Percentiles rank a stretch among this genome's conserved stretches.
Conservation (phyloP, 306 rosid species). For the Betula pendula region DNA sequence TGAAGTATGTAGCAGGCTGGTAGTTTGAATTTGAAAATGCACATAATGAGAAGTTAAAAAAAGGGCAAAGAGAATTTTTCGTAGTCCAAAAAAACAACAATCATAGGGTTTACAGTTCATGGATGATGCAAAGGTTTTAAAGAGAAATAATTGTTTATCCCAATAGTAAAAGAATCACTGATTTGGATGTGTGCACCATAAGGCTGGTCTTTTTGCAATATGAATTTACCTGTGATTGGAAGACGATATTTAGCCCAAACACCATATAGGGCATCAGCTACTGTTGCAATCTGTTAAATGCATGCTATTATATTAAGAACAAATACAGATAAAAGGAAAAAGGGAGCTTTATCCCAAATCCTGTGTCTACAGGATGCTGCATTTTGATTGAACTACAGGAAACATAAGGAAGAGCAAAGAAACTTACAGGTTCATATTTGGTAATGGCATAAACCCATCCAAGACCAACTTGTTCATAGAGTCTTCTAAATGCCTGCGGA, state of each 20-base stretch:
- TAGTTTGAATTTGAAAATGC: neutral
- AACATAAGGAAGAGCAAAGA: conserved; percentile 3
- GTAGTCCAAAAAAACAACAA: neutral
- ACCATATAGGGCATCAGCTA: conserved; percentile 70
- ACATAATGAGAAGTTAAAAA: neutral
- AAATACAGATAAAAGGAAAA: conserved; percentile 24
- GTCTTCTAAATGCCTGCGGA: conserved; percentile 78
- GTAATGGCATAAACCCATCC: conserved; percentile 95
- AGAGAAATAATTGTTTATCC: neutral
- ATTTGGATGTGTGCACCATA: neutral
- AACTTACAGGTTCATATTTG: conserved; percentile 77
- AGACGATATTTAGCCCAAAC: conserved; percentile 93
- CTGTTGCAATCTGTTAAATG: conserved; percentile 53
- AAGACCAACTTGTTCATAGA: conserved; percentile 82
- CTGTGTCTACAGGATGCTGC: conserved; percentile 5
- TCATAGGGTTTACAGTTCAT: neutral
- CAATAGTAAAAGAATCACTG: neutral
- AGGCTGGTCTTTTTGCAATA: neutral
- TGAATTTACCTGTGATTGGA: conserved; percentile 65
- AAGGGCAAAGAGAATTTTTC: neutral
- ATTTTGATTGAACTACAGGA: conserved; percentile 14
- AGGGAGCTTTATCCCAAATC: neutral
- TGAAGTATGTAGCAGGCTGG: neutral
- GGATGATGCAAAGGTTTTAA: neutral
- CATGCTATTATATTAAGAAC: conserved; percentile 13